Evolutionary conservation across 176 grass and related monocot species (phyloP).

Genomic region (Carex parvula): DNA sequence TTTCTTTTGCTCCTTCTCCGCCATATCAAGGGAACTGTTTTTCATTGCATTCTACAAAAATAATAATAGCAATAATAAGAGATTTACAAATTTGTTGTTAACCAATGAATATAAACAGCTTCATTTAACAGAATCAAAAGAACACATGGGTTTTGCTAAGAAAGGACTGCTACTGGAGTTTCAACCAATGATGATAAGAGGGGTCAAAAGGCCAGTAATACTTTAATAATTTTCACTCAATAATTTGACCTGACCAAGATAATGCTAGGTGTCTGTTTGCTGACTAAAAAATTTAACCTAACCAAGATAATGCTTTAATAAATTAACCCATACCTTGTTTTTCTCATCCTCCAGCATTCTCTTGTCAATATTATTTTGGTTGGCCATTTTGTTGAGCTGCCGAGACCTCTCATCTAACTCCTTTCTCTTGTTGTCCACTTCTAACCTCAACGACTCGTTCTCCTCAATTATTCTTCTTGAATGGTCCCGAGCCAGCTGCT

Average conservation of each 20-base stretch:
- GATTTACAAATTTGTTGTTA: background rate
- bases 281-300: no score
- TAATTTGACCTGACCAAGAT: no score
- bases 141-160: background rate
- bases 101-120: constrained; percentile 14
- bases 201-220: background rate
- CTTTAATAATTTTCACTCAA: no score
- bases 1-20: constrained; percentile 47
- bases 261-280: no score
- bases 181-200: background rate
- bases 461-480: constrained; percentile 46
- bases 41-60: constrained; percentile 47
- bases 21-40: constrained; percentile 49
- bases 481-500: constrained; percentile 47
- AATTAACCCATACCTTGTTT: constrained; percentile 32
- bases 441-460: constrained; percentile 38
- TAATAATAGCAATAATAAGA: constrained; percentile 4
- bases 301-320: no score
- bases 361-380: constrained; percentile 44
- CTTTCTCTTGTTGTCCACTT: constrained; percentile 52
- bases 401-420: constrained; percentile 48
- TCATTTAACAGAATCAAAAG: background rate
- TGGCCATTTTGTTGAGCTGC: constrained; percentile 51
- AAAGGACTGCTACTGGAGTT: constrained; percentile 2
- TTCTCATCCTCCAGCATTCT: constrained; percentile 59